A percentile compares a stretch with the other conserved stretches of the same genome.
phyloP scores from a whole-genome alignment of 768 basidiomycete genomes.

The Polyporus arcularius region DNA sequence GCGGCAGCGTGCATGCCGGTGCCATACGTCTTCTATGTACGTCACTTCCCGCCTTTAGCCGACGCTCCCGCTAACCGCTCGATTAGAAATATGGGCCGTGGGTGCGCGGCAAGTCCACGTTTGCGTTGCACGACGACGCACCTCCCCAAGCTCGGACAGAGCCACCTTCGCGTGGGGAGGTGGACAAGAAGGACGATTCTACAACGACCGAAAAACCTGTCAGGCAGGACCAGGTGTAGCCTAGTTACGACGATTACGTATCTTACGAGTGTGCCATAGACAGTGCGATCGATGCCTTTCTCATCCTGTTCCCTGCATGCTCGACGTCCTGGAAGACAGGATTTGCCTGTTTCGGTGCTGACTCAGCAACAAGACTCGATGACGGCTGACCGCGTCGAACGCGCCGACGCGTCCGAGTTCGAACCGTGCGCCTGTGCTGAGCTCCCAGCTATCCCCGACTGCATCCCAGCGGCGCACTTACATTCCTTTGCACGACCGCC shows the following conservation, averaged over 20 bases:
- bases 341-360: neutral
- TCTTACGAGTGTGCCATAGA: neutral
- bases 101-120: constrained; percentile 20
- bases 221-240: neutral
- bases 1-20: constrained; percentile 54
- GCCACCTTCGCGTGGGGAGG: neutral
- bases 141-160: neutral
- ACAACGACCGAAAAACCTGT: neutral
- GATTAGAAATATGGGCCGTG: constrained; percentile 18
- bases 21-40: constrained; percentile 56
- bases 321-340: no score
- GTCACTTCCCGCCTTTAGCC: constrained; percentile 21
- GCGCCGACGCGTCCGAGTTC: constrained; percentile 8
- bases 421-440: neutral
- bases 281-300: neutral
- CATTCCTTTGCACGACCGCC: constrained; percentile 6
- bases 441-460: neutral
- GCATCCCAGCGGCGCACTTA: neutral
- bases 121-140: constrained; percentile 12
- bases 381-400: constrained; percentile 3
- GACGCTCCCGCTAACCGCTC: neutral
- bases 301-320: no score
- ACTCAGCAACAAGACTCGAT: constrained; percentile 6
- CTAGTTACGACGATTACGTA: neutral
- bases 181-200: constrained; percentile 3